These are phyloP conservation scores for Fusarium sambucinum DNA, from an alignment of 2,329 filamentous ascomycete species.

Conservation along the genomic window DNA sequence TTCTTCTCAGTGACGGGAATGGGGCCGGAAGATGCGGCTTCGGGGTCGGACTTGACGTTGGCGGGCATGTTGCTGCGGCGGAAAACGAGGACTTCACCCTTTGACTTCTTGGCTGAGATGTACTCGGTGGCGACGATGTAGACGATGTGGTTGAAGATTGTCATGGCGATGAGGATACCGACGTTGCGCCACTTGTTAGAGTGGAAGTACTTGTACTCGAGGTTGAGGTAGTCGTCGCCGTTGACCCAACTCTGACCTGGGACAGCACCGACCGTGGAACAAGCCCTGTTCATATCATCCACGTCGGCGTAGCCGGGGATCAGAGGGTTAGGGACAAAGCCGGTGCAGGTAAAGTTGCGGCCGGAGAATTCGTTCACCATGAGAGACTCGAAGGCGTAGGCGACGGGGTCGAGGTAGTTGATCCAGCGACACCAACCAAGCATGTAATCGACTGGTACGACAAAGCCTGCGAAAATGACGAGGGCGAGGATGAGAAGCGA, in stretches of 20 bases:
- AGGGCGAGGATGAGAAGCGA: constrained; percentile 54
- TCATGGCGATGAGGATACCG: constrained; percentile 67
- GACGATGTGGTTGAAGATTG: constrained; percentile 59
- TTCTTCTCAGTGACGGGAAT: constrained; percentile 39
- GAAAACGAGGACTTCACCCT: constrained; percentile 72
- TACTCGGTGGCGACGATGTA: constrained; percentile 66
- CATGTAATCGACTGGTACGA: constrained; percentile 61
- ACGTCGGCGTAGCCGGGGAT: constrained; percentile 50
- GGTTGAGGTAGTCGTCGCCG: constrained; percentile 62
- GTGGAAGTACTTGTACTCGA: constrained; percentile 61
- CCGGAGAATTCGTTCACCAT: constrained; percentile 74
- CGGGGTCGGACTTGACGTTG: constrained; percentile 40
- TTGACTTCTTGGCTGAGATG: constrained; percentile 63
- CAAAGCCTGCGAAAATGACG: constrained; percentile 63
- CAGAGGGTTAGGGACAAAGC: constrained; percentile 44
- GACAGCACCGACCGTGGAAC: constrained; percentile 61
- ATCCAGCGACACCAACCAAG: constrained; percentile 77
- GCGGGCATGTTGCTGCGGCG: constrained; percentile 56
- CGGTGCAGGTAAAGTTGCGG: constrained; percentile 46
- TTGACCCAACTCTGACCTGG: constrained; percentile 59
- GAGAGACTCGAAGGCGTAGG: constrained; percentile 74
- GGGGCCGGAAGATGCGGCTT: constrained; percentile 38
- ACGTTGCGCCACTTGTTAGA: constrained; percentile 68
- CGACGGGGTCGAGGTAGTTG: constrained; percentile 73
- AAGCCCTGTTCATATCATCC: constrained; percentile 54